phyloP scores from a whole-genome alignment of 495 filamentous ascomycete species.

The Jackrogersella multiformis region DNA sequence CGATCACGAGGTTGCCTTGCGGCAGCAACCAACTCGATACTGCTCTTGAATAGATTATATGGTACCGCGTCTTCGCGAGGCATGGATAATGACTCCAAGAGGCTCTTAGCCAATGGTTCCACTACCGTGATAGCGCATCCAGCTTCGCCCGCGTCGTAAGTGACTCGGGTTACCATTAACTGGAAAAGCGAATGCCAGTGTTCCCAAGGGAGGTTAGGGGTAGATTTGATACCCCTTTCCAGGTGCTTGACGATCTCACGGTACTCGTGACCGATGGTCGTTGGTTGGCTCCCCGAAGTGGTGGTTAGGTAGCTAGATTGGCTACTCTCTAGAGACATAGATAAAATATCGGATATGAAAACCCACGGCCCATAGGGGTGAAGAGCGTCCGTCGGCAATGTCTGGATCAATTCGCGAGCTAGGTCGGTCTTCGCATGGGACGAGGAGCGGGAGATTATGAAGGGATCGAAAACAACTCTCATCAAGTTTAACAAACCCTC shows the following conservation, averaged over 20 bases:
- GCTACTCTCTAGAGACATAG: conserved; percentile 41
- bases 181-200: conserved; percentile 71
- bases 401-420: conserved; percentile 53
- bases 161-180: conserved; percentile 65
- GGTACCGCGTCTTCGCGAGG: not conserved
- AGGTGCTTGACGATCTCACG: conserved; percentile 75
- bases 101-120: conserved; percentile 72
- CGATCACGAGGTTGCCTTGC: conserved; percentile 60
- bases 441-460: conserved; percentile 41
- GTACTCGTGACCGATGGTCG: conserved; percentile 65
- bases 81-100: conserved; percentile 46
- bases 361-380: conserved; percentile 54
- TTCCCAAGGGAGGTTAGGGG: conserved; percentile 53
- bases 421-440: conserved; percentile 52
- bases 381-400: conserved; percentile 49
- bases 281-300: conserved; percentile 46
- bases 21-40: conserved; percentile 48
- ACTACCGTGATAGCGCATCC: conserved; percentile 68
- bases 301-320: conserved; percentile 48
- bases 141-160: conserved; percentile 71
- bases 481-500: conserved; percentile 54
- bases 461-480: conserved; percentile 54
- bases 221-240: conserved; percentile 66
- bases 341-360: conserved; percentile 48
- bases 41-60: conserved; percentile 43